Evolutionary conservation across 2,329 filamentous ascomycete genomes (phyloP).

Genomic region (Lecanicillium sp.): DNA sequence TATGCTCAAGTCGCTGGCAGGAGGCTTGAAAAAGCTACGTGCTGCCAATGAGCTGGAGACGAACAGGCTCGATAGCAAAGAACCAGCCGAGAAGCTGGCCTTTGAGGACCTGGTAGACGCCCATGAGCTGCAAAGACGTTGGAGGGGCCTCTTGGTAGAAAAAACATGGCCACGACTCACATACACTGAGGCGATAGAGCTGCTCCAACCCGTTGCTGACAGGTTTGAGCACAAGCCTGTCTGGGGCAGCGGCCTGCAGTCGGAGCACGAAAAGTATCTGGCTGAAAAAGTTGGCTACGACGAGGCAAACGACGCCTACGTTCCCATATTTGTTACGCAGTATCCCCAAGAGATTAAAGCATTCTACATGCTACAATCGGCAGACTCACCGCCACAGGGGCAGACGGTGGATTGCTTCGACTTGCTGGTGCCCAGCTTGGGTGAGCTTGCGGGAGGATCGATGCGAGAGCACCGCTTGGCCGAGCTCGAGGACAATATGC

Average conservation of each 20-base stretch:
- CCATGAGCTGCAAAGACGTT: constrained; percentile 54
- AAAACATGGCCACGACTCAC: constrained; percentile 69
- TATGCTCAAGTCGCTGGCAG: constrained; percentile 53
- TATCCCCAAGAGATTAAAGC: constrained; percentile 87
- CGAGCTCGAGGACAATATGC: constrained; percentile 63
- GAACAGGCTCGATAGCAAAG: constrained; percentile 25
- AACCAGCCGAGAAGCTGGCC: constrained; percentile 31
- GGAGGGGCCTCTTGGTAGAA: constrained; percentile 54
- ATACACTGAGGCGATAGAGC: constrained; percentile 68
- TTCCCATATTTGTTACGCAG: constrained; percentile 84
- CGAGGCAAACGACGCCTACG: constrained; percentile 33
- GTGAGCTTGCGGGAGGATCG: constrained; percentile 81
- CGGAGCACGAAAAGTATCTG: constrained; percentile 88
- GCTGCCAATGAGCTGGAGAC: constrained; percentile 35
- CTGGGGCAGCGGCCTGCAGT: constrained; percentile 70
- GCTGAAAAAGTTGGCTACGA: constrained; percentile 54
- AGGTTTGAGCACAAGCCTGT: constrained; percentile 60
- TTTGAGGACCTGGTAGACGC: constrained; percentile 34
- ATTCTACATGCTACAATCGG: constrained; percentile 57
- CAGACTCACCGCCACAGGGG: constrained; percentile 18
- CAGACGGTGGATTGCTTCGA: constrained; percentile 83
- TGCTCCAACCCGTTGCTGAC: constrained; percentile 51
- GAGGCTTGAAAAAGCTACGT: constrained; percentile 29
- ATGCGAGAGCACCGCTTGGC: constrained; percentile 75
- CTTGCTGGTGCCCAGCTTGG: constrained; percentile 74